A percentile compares a stretch with the other conserved stretches of the same genome.
These are phyloP conservation scores for Saccharomycopsis guyanensis DNA, from an alignment of 805 yeast genomes.

Conservation along the genomic window DNA sequence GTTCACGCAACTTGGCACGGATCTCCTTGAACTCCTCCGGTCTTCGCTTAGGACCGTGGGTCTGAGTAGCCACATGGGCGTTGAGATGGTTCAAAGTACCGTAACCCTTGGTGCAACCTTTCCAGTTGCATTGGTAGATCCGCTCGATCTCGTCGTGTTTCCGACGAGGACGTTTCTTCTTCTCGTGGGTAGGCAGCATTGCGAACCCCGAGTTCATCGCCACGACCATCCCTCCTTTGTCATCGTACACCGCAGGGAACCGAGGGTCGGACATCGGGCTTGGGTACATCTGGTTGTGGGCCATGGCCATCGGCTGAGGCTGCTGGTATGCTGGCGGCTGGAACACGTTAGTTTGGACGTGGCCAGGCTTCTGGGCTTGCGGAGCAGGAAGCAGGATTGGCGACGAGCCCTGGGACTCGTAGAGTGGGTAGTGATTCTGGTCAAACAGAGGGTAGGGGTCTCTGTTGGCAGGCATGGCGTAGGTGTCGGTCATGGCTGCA, in stretches of 20 bases:
- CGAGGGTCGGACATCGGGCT: neutral
- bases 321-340: neutral
- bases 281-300: neutral
- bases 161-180: slow-evolving; percentile 42
- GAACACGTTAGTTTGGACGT: neutral
- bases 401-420: neutral
- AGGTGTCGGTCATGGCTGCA: neutral
- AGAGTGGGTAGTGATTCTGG: neutral
- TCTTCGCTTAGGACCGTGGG: slow-evolving; percentile 45
- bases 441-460: neutral
- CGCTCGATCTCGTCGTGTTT: slow-evolving; percentile 50
- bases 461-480: slow-evolving; percentile 1
- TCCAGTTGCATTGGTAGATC: slow-evolving; percentile 40
- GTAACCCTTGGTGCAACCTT: slow-evolving; percentile 44
- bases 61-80: slow-evolving; percentile 46
- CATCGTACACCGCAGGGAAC: neutral
- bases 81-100: slow-evolving; percentile 55
- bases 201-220: neutral
- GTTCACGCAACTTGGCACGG: slow-evolving; percentile 36
- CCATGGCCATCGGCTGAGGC: neutral
- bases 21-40: slow-evolving; percentile 49
- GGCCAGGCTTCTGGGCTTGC: neutral
- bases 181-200: slow-evolving; percentile 13
- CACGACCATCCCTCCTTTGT: neutral
- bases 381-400: neutral